Conservation (phyloP, 2,329 filamentous ascomycete genomes). For the Pezicula rhizophila region DNA sequence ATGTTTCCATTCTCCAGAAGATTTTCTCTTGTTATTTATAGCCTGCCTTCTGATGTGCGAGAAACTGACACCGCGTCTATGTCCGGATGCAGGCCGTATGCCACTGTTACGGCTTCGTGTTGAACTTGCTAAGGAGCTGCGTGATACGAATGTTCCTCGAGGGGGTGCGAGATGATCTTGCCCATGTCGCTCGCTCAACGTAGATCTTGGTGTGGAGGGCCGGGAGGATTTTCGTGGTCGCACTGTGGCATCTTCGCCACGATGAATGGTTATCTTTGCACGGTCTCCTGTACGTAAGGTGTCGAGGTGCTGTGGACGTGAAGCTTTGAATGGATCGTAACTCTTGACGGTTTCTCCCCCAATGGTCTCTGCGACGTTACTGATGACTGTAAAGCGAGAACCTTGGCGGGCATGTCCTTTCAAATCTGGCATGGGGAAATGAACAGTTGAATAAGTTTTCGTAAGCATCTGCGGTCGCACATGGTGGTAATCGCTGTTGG, state of each 20-base stretch:
- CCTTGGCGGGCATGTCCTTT: conserved; percentile 47
- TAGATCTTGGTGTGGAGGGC: conserved; percentile 6
- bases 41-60: conserved; percentile 38
- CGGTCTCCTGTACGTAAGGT: conserved; percentile 37
- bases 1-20: background rate
- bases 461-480: conserved; percentile 53
- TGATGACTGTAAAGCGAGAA: conserved; percentile 61
- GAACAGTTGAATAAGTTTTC: conserved; percentile 55
- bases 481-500: conserved; percentile 87
- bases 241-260: conserved; percentile 1
- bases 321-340: conserved; percentile 77
- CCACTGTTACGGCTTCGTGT: conserved; percentile 31
- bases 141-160: conserved; percentile 31
- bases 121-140: conserved; percentile 41
- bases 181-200: conserved; percentile 6
- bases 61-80: conserved; percentile 60
- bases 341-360: conserved; percentile 47
- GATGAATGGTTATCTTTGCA: conserved; percentile 25
- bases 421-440: conserved; percentile 44
- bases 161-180: conserved; percentile 10
- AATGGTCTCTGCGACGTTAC: conserved; percentile 42
- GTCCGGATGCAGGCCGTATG: conserved; percentile 39
- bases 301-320: conserved; percentile 35
- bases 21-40: conserved; percentile 6
- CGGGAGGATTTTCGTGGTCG: conserved; percentile 3